Evolutionary conservation across 2,329 filamentous ascomycete species (phyloP), one percentile per base, ranked within the genome.

Genomic region (Monilinia fructicola): DNA sequence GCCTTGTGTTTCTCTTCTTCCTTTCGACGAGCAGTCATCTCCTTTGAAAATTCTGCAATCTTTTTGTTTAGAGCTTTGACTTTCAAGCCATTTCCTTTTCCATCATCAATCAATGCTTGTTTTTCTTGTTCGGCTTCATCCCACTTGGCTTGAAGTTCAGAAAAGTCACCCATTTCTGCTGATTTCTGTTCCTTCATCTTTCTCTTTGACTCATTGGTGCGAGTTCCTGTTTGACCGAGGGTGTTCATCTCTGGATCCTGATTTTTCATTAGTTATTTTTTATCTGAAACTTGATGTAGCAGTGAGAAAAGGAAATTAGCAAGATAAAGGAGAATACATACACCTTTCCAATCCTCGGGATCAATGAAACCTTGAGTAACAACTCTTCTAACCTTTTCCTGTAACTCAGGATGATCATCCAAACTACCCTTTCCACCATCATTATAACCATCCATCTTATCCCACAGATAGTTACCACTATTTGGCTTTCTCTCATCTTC

Each of bases 261-360:
- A 4, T 18, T 48, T 66, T 38, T 10, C 12, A 42, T 66, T 50
- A 31, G 50, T 23, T 5, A 6, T 38, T 1, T 18, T 0, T 23
- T 4, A 11, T 38, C 1, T 12, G 0, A 3, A 7, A 21, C 3
- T 35, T 35, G 14, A 3, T 2, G 53, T 31, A 40, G 28, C 31
- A 35, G 40, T 70, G 53, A 38, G 64, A 42, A 35, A 23, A 10
- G 48, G 54, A 16, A 5, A 35, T 26, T 23, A 40, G n/a, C 4
- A 16, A 55, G 7, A 59, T 4, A 31, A 23, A 18, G 2, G 18
- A 38, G 18, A 40, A 72, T 31, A 81, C 90, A 79, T 84, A 96
- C 93, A 16, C 92, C 92, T 44, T 90, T 94, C 87, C 92, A 97
- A 73, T 97, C 94, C 62, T 91, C 89, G 53, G 92, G 84, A 71